A percentile compares a stretch with the other conserved stretches of the same genome.
Conservation (phyloP, 495 filamentous ascomycete species). For the Mytilinidion resinicola region DNA sequence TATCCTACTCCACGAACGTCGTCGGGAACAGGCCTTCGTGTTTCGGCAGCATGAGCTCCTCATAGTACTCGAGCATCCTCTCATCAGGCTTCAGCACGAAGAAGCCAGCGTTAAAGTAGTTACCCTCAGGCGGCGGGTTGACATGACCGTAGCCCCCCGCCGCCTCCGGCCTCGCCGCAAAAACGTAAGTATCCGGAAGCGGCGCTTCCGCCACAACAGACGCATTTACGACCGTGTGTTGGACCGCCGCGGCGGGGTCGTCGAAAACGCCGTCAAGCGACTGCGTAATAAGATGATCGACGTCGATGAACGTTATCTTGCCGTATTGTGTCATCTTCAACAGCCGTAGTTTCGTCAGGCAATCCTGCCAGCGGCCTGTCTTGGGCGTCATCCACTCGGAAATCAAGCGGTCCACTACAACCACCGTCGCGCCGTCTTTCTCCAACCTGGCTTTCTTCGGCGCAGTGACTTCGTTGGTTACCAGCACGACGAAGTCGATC, state of each 20-base stretch:
- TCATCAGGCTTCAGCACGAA: slow-evolving; percentile 11
- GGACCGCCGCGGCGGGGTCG: slow-evolving; percentile 26
- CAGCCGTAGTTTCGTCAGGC: slow-evolving; percentile 29
- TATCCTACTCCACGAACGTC: slow-evolving; percentile 11
- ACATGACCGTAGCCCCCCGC: slow-evolving; percentile 17
- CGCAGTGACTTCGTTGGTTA: slow-evolving; percentile 24
- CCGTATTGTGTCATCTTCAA: slow-evolving; percentile 25
- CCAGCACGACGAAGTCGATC: slow-evolving; percentile 30
- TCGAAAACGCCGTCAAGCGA: slow-evolving; percentile 28
- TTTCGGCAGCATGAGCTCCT: slow-evolving; percentile 6
- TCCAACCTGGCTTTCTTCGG: slow-evolving; percentile 23
- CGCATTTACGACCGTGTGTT: slow-evolving; percentile 9
- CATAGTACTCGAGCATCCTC: slow-evolving; percentile 11
- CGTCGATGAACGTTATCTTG: slow-evolving; percentile 29
- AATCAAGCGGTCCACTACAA: slow-evolving; percentile 20
- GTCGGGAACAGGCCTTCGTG: slow-evolving; percentile 4
- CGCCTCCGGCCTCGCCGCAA: slow-evolving; percentile 21
- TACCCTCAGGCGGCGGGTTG: slow-evolving; percentile 13
- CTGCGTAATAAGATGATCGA: slow-evolving; percentile 24
- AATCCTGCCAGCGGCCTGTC: slow-evolving; percentile 19
- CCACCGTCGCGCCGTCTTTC: slow-evolving; percentile 27
- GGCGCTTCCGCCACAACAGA: slow-evolving; percentile 18
- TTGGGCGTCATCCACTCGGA: slow-evolving; percentile 18
- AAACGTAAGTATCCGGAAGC: slow-evolving; percentile 25
- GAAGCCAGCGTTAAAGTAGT: slow-evolving; percentile 27